Conservation (phyloP, 2,329 filamentous ascomycete species). For the Ascosphaera aggregata region DNA sequence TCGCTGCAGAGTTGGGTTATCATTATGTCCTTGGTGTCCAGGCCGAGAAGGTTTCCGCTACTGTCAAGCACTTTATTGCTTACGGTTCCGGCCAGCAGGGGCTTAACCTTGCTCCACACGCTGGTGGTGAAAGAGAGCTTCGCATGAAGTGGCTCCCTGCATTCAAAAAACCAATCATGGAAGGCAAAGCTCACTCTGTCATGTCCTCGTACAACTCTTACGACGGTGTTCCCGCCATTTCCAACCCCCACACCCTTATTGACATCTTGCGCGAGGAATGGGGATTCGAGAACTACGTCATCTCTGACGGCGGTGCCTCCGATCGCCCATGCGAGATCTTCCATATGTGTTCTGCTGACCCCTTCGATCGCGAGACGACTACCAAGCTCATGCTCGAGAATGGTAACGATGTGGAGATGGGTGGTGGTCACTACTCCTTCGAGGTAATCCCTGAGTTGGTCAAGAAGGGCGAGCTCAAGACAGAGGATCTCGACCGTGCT, state of each 20-base stretch:
- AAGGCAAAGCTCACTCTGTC: conserved; percentile 40
- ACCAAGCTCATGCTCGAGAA: conserved; percentile 39
- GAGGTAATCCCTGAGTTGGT: conserved; percentile 42
- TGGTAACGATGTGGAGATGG: conserved; percentile 54
- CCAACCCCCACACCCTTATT: conserved; percentile 41
- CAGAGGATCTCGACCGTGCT: conserved; percentile 37
- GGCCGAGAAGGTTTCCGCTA: conserved; percentile 40
- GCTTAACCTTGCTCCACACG: conserved; percentile 39
- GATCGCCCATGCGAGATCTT: conserved; percentile 43
- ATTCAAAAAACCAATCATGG: conserved; percentile 48
- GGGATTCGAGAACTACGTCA: conserved; percentile 46
- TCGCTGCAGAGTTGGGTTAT: conserved; percentile 45
- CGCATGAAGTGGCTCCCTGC: conserved; percentile 31
- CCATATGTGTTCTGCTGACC: conserved; percentile 34
- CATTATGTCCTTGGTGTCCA: conserved; percentile 38
- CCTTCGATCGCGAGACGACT: conserved; percentile 41
- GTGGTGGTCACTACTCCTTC: conserved; percentile 47
- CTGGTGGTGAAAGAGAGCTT: conserved; percentile 31
- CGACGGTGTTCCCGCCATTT: conserved; percentile 44
- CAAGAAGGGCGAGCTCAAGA: conserved; percentile 33
- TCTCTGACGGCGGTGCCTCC: conserved; percentile 45
- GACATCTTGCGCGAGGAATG: conserved; percentile 47
- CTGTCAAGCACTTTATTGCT: conserved; percentile 53
- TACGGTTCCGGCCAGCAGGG: conserved; percentile 49
- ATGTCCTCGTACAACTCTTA: conserved; percentile 59